phyloP scores from a whole-genome alignment of 1,284 basidiomycete species.

The Puccinia hordei region DNA sequence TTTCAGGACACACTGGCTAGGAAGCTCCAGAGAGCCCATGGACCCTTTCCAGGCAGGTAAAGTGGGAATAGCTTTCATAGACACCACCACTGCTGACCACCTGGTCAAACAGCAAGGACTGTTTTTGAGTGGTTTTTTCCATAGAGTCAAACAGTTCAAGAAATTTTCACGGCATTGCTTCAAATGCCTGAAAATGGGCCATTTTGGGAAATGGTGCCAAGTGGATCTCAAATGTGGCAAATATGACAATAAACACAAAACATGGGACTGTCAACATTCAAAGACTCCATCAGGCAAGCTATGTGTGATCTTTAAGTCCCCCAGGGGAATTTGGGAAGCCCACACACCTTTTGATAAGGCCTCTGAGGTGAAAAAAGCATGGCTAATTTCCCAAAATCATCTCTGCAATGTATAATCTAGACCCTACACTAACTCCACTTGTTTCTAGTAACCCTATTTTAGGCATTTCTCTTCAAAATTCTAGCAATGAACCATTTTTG shows the following conservation, averaged over 20 bases:
- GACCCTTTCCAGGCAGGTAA: background rate
- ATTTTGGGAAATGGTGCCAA: no score
- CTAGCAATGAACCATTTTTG: background rate
- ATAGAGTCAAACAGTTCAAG: background rate
- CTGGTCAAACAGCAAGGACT: background rate
- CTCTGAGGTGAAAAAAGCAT: background rate
- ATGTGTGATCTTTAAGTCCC: background rate
- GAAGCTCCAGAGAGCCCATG: background rate
- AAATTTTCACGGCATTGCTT: background rate
- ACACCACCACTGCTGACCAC: background rate
- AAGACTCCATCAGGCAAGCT: background rate
- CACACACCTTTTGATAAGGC: constrained; percentile 3
- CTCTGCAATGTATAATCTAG: background rate
- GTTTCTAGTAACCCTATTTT: background rate
- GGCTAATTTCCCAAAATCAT: background rate
- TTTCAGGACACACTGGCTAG: background rate
- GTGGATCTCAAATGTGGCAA: background rate
- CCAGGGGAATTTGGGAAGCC: background rate
- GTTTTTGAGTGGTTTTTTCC: background rate
- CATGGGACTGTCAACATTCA: background rate
- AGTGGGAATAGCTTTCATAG: background rate
- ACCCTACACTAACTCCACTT: background rate
- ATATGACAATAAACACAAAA: background rate
- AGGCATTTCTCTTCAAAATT: background rate
- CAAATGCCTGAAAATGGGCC: constrained; percentile 17